Base-by-base conservation (phyloP, 768 basidiomycete genomes). In the Roridomyces roridus region DNA sequence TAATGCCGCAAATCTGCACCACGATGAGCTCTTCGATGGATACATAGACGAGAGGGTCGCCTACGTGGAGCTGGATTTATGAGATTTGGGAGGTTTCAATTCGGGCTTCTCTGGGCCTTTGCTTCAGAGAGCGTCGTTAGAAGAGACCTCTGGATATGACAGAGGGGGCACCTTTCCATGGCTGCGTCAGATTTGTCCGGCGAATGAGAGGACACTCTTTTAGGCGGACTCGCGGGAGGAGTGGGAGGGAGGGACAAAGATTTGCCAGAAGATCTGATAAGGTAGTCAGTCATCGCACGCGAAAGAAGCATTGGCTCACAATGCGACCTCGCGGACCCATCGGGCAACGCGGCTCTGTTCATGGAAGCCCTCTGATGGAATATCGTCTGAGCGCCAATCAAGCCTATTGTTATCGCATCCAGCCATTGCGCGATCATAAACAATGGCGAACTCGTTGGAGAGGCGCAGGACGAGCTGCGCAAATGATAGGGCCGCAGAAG, bases 211-310 rank as follows among this genome's bases (percentile, higher is more conserved):
- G 43, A 28, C 34, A 15, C 18, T 26, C 18, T 9, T 10, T 31
- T 2, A 15, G 35, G 35, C n/a, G 40, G 46, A 55, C 26, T 55
- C 1, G 46, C 24, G 40, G 43, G 40, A 2, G 46, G 39, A 25
- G 46, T 48, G 40, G 40, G 40, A 43, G 48, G 48, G 20, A 42
- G 55, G 34, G 47, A 50, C 31, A 5, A 12, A 15, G 45, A 12
- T 36, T 36, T 51, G 25, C 21, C 20, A 51, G 18, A 37, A 23
- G 41, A 45, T 57, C 55, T 57, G 35, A 39, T 45, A 29, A 45
- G 24, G n/a, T n/a, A 37, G 1, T 29, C 7, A 40, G 39, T 47
- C 15, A 25, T 45, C 15, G 31, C 23, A 44, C n/a, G 26, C 14
- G 6, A 46, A 40, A 39, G 34, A 50, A 40, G 25, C 14, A 35